These are phyloP conservation scores for Tephrocybe sp. DNA, from an alignment of 768 basidiomycete species.

Conservation along the genomic window DNA sequence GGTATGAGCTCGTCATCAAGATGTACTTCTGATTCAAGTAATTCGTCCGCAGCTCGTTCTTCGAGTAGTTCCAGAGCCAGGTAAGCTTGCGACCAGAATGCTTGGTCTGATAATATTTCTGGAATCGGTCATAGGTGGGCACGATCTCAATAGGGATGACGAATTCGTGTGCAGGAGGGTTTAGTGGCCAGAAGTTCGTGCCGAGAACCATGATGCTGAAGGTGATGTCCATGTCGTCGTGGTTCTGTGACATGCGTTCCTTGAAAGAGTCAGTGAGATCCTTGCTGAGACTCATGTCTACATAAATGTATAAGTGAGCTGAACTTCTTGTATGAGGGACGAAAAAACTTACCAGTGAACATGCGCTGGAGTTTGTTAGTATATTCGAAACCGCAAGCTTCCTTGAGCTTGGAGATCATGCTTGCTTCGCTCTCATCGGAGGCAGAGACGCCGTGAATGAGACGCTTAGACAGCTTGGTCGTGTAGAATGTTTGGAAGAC, in stretches of 20 bases:
- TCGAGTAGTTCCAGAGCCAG: constrained; percentile 98
- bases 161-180: constrained; percentile 83
- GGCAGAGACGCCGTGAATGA: constrained; percentile 89
- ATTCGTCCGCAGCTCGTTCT: constrained; percentile 95
- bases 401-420: constrained; percentile 99
- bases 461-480: constrained; percentile 92
- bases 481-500: constrained; percentile 99
- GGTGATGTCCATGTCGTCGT: constrained; percentile 87
- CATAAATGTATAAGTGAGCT: constrained; percentile 9
- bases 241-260: constrained; percentile 88
- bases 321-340: not conserved
- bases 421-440: constrained; percentile 97
- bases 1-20: constrained; percentile 94
- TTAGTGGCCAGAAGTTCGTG: constrained; percentile 96
- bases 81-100: constrained; percentile 95
- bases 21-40: constrained; percentile 96
- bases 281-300: constrained; percentile 97
- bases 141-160: constrained; percentile 87
- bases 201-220: constrained; percentile 95
- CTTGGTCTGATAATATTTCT: constrained; percentile 92
- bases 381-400: constrained; percentile 98
- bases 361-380: constrained; percentile 97
- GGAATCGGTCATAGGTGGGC: constrained; percentile 89
- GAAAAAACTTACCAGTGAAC: constrained; percentile 77
- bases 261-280: constrained; percentile 97